Percentiles rank a stretch among this genome's conserved stretches.
These are phyloP conservation scores for Colletotrichum euphorbiae DNA, from an alignment of 2,329 filamentous ascomycete genomes.

Conservation along the genomic window DNA sequence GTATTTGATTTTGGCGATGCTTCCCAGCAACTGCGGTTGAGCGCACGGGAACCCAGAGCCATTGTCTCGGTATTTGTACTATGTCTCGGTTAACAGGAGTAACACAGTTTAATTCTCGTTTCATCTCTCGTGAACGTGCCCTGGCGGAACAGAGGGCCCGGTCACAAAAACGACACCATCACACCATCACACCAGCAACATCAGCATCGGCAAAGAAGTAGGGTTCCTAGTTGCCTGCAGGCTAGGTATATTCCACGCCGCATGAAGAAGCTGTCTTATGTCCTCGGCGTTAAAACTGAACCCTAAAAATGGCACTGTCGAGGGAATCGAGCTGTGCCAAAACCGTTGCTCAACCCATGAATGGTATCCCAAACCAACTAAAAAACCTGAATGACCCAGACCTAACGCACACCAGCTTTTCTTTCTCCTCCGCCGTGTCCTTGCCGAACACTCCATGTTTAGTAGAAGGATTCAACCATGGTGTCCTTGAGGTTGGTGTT, in stretches of 20 bases:
- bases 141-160: neutral
- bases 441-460: conserved; percentile 46
- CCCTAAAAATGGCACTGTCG: conserved; percentile 25
- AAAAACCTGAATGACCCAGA: conserved; percentile 30
- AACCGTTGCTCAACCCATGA: conserved; percentile 36
- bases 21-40: neutral
- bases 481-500: conserved; percentile 93
- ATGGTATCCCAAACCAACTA: conserved; percentile 40
- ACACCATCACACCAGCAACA: neutral
- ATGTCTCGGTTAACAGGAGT: neutral
- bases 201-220: neutral
- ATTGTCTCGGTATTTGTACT: neutral
- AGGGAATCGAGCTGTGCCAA: conserved; percentile 19
- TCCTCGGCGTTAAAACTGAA: conserved; percentile 15
- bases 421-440: neutral
- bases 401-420: conserved; percentile 15
- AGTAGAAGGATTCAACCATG: conserved; percentile 99
- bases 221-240: conserved; percentile 28
- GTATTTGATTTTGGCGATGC: neutral
- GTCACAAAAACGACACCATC: neutral
- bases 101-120: neutral
- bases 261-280: neutral
- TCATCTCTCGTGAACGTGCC: conserved; percentile 1
- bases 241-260: conserved; percentile 33
- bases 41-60: neutral